Base-by-base conservation (phyloP, 2,329 filamentous ascomycete genomes). In the Cladosporium oxysporum region DNA sequence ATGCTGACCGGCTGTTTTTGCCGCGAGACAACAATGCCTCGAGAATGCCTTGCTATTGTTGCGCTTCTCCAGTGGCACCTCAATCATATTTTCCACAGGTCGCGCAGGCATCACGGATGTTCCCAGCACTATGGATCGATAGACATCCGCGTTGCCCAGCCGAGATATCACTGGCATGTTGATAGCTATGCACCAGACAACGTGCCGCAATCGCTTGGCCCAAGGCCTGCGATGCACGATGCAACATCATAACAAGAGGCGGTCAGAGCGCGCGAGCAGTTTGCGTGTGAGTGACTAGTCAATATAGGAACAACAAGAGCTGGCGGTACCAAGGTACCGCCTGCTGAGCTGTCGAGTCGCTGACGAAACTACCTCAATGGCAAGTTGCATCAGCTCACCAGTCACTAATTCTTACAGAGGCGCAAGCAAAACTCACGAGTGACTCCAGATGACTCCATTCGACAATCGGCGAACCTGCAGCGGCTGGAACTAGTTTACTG, bases 131-230 rank as follows among this genome's bases (percentile, higher is more conserved):
- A 44, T 57, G 50, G 61, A 47, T 55, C 35, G 61, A 63, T 47
- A 44, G 61, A 31, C 50, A 12, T 47, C 41, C 29, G 61, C 33
- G 61, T 63, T 63, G 61, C 50, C 33, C 35, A 57, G 50, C 61
- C 61, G 50, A 57, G 50, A 63, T 63, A 63, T 63, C 50, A 35
- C 61, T 57, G 50, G 61, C 61, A 57, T 55, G 61, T 47, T 63
- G 61, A 55, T 63, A 57, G 61, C 61, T 37, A 63, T 63, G 61
- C 61, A 55, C 49, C 47, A 63, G 33, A 63, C 61, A 63, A 63
- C 61, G 33, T 63, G 50, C 61, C 61, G 61, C 61, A 53, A 23
- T 63, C 61, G 50, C 61, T 63, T 57, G 50, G 61, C 50, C 33
- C 41, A 47, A 63, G 23, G 50, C 26, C 33, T 63, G 49, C 49